Conservation (phyloP, 2,329 filamentous ascomycete genomes). For the Chaetomiaceae sp. region DNA sequence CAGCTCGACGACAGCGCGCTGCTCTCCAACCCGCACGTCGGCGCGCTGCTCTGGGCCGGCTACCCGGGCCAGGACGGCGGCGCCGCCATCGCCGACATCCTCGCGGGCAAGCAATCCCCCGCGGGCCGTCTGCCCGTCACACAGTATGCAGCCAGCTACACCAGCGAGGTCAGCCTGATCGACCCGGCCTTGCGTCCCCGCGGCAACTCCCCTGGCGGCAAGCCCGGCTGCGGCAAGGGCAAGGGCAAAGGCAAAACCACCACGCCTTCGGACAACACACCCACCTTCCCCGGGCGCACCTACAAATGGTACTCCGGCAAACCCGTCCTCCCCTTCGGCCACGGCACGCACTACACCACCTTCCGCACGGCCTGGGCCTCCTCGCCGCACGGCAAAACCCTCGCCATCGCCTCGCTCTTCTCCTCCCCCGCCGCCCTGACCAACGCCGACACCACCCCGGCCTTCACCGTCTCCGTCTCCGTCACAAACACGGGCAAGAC, state of each 20-base stretch:
- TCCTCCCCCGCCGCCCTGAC: not conserved
- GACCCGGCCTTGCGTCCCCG: slow-evolving; percentile 43
- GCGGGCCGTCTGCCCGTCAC: slow-evolving; percentile 51
- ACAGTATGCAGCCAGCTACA: slow-evolving; percentile 49
- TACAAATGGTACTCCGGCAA: slow-evolving; percentile 51
- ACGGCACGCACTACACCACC: slow-evolving; percentile 53
- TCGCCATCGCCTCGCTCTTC: slow-evolving; percentile 1
- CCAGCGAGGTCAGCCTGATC: slow-evolving; percentile 44
- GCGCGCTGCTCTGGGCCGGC: slow-evolving; percentile 49
- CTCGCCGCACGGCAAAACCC: slow-evolving; percentile 25
- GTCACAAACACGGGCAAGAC: not conserved
- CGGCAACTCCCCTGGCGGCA: no score
- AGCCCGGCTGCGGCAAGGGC: slow-evolving; percentile 6
- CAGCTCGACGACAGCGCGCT: slow-evolving; percentile 47
- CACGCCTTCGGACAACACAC: no score
- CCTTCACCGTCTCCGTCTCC: not conserved
- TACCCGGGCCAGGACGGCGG: slow-evolving; percentile 57
- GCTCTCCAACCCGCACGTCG: slow-evolving; percentile 41
- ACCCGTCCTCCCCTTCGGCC: slow-evolving; percentile 48
- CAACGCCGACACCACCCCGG: not conserved
- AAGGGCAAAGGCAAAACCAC: no score
- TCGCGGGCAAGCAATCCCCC: slow-evolving; percentile 43
- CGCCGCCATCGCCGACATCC: slow-evolving; percentile 45
- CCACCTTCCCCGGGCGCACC: slow-evolving; percentile 44
- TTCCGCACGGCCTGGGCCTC: slow-evolving; percentile 25